Base-by-base conservation (phyloP, 148 eudicot genomes). In the Vaccinium myrtillus region DNA sequence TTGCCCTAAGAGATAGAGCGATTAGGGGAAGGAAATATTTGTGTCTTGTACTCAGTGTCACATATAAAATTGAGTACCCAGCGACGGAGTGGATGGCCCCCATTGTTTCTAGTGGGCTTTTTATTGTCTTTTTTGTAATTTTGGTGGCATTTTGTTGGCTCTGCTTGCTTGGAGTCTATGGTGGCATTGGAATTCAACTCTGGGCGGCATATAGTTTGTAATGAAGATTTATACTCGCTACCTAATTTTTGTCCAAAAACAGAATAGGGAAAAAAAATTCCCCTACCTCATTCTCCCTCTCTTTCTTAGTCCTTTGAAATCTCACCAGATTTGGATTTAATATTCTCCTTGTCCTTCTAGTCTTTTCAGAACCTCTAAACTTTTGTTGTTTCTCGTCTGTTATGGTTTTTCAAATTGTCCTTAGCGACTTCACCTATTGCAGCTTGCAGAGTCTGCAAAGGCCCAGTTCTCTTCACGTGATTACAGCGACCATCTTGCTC, bases 381-480 rank as follows among this genome's bases (percentile, higher is more conserved):
- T 61, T 71, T 23, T 59, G n/a, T 36, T 56, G 27, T 15, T 54
- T 67, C 14, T 23, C 67, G 39, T 58, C 23, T 77, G 55, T 27
- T 16, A 63, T 74, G 71, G 48, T 70, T 65, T 32, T 27, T n/a
- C 36, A 81, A 54, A 7, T 83, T 82, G 12, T 81, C 75, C 32
- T 54, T 61, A 15, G 6, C 61, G 55, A 15, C 76, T 76, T 76
- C 51, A 4, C 69, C 58, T 90, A 15, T 83, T 91, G 86, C 92
- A 97, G 99, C 98, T 97, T 82, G 99, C 98, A 15, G 98, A 97
- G 86, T 90, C 96, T 75, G 98, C 99, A 65, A 97, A 92, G 87
- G 93, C 98, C 87, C 95, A 94, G 90, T 95, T 97, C 85, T 87
- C 99, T 86, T 93, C 91, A 49, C 98, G 92, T 83, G 94, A 89